These are phyloP conservation scores for Lipomyces sp. DNA, from an alignment of 805 yeast genomes.

Conservation along the genomic window DNA sequence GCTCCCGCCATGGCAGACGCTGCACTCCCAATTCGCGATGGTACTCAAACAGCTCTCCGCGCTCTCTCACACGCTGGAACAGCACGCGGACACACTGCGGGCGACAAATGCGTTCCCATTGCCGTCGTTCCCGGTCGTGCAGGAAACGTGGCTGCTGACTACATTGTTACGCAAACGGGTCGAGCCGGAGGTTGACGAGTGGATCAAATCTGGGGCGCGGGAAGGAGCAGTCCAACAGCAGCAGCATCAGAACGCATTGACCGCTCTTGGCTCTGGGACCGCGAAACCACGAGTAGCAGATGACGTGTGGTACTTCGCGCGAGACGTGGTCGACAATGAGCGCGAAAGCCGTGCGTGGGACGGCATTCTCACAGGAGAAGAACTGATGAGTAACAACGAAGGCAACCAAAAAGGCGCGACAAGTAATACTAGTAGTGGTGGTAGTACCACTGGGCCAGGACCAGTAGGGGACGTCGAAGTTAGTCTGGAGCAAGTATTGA, in stretches of 20 bases:
- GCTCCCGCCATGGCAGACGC: conserved; percentile 63
- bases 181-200: conserved; percentile 85
- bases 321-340: conserved; percentile 56
- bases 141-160: conserved; percentile 79
- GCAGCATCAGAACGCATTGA: not conserved
- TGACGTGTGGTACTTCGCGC: conserved; percentile 72
- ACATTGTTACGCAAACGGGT: conserved; percentile 86
- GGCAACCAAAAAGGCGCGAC: not conserved
- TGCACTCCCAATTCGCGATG: conserved; percentile 84
- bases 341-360: conserved; percentile 63
- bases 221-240: conserved; percentile 40
- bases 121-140: conserved; percentile 81
- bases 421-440: no score
- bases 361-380: conserved; percentile 63
- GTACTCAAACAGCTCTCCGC: conserved; percentile 81
- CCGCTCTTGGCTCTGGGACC: not conserved
- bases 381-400: conserved; percentile 40
- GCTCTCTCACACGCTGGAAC: conserved; percentile 69
- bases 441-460: conserved; percentile 2
- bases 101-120: conserved; percentile 82
- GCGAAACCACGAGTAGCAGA: conserved; percentile 51
- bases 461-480: conserved; percentile 15
- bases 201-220: conserved; percentile 64
- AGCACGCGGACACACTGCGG: conserved; percentile 61
- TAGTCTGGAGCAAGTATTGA: conserved; percentile 28